Evolutionary conservation across 2,329 filamentous ascomycete species (phyloP), one percentile per base, ranked within the genome.

Genomic region (Hymenoscyphus fraxineus): DNA sequence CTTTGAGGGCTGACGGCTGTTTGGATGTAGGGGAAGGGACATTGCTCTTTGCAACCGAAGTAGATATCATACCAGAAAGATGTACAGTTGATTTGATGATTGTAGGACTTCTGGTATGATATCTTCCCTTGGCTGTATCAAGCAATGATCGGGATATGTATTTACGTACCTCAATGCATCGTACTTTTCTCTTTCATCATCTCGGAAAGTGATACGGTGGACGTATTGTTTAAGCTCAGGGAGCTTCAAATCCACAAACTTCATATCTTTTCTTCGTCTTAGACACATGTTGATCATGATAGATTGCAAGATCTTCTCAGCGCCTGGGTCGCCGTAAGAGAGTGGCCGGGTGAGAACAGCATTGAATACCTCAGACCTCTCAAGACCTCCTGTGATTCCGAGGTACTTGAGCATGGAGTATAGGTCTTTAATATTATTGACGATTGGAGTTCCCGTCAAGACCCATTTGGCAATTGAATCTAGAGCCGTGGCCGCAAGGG

Each of bases 181-280:
- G 73, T 96, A 97, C 77, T 90, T 91, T 70, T 87, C 84, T 69
- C 87, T 82, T 75, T 96, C 93, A 41, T 93, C 87, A 0, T 85
- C 77, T 55, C 87, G 83, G 71, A 96, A 92, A 9, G 87, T 81
- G 69, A 96, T 86, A 9, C 85, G 85, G 71, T 95, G 88, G 6
- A 95, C 81, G 69, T 89, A 93, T 73, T 94, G 92, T 0, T 87
- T 88, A 72, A 96, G 87, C 15, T 87, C 81, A 0, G 93, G 92
- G 9, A 96, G 81, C 67, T 87, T 89, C 22, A 96, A 80, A 69
- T 96, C 91, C 61, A 97, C 85, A 72, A 96, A 96, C 5, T 83
- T 83, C 92, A 97, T 96, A 63, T 94, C 88, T 75, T 97, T 97
- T 76, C 88, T 89, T 44, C 93, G 86, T 44, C 93, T 85, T 27